Base-by-base conservation (phyloP, 805 yeast genomes). In the Clavispora fructus region DNA sequence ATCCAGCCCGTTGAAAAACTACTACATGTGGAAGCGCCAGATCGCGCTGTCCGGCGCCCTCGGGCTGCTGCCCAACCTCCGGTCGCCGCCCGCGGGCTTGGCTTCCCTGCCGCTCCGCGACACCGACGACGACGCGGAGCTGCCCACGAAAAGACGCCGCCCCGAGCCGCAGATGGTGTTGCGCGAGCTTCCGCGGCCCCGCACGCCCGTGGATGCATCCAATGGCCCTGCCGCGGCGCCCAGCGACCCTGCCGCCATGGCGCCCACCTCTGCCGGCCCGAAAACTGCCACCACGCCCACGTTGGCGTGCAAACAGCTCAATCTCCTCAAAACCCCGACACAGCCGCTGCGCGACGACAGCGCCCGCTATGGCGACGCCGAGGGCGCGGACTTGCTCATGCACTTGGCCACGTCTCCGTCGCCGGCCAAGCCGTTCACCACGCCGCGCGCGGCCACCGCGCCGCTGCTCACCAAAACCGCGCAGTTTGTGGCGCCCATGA, bases 371-470 rank as follows among this genome's bases (percentile, higher is more conserved):
- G 63, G 67, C 41, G 74, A 72, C 51, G 66, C 66, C 30, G 94
- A 86, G 63, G 96, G 95, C 12, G 96, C 95, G 1, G 92, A 85
- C 61, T 67, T 88, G 50, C 73, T 88, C 50, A 77, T 88, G 79
- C 88, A 79, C 63, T 69, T 88, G 54, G 95, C 96, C 2, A 85
- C 91, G 7, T 85, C 94, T 8, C 96, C 96, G 1, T 79, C 87
- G 0, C 86, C 86, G 1, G 79, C 80, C 45, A 69, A 69, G 45
- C 69, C 72, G 9, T 59, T 59, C 27, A 46, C 48, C 9, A 67
- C 73, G 3, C 73, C 75, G 8, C 59, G 67, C 13, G 44, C 51
- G 12, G 14, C 43, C 23, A 19, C 38, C 7, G 43, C 43, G n/a
- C 43, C 50, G 7, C 33, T 49, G 2, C 50, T 29, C 53, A 46